phyloP scores from a whole-genome alignment of 2,329 filamentous ascomycete species.

The Colletotrichum sp. region DNA sequence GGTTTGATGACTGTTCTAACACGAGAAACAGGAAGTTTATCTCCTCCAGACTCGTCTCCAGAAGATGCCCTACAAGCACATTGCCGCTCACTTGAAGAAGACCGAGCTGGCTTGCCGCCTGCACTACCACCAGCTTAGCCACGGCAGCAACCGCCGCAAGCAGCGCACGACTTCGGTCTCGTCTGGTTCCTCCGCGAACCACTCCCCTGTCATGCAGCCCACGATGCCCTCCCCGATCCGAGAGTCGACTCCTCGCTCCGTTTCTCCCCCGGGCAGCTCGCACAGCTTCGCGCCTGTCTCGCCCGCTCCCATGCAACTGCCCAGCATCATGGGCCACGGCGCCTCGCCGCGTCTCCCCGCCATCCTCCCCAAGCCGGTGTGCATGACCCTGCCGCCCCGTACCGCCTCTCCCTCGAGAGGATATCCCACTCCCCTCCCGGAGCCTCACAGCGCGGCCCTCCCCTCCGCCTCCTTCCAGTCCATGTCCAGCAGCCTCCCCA shows the following conservation, averaged over 20 bases:
- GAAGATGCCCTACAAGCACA: conserved; percentile 92
- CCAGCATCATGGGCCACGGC: conserved; percentile 55
- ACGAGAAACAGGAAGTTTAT: conserved; percentile 71
- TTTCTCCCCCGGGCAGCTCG: conserved; percentile 51
- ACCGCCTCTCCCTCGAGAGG: conserved; percentile 39
- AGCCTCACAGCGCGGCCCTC: conserved; percentile 51
- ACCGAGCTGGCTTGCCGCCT: conserved; percentile 87
- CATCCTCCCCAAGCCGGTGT: conserved; percentile 70
- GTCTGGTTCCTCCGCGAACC: conserved; percentile 63
- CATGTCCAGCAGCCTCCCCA: conserved; percentile 27
- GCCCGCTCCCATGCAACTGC: conserved; percentile 55
- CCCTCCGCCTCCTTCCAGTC: conserved; percentile 42
- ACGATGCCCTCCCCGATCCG: conserved; percentile 56
- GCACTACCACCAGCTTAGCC: conserved; percentile 86
- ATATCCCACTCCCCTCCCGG: conserved; percentile 47
- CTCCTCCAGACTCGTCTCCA: conserved; percentile 83
- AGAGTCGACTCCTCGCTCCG: conserved; percentile 51
- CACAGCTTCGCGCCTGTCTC: conserved; percentile 51
- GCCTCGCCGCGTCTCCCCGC: conserved; percentile 59
- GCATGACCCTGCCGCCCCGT: conserved; percentile 49
- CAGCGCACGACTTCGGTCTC: conserved; percentile 71
- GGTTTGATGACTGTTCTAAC: background rate
- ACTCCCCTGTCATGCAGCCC: conserved; percentile 55
- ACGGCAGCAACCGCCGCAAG: conserved; percentile 82
- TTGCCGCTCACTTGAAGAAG: conserved; percentile 84